A percentile compares a stretch with the other conserved stretches of the same genome.
These are phyloP conservation scores for Diddensiella transvaalensis DNA, from an alignment of 805 yeast genomes.

Conservation along the genomic window DNA sequence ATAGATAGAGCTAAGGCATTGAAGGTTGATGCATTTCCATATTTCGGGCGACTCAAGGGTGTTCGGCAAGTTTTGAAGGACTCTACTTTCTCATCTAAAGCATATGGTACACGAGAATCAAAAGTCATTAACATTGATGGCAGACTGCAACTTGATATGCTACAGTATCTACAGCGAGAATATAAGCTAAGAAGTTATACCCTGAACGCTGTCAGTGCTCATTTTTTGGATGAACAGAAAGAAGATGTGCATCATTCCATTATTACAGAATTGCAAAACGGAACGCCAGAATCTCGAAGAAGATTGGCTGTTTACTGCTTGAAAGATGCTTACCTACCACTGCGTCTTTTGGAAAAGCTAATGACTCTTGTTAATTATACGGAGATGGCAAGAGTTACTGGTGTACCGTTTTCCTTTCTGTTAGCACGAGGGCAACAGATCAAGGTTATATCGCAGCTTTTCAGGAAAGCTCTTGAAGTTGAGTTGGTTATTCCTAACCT, in stretches of 20 bases:
- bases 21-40: slow-evolving; percentile 67
- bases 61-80: slow-evolving; percentile 77
- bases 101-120: slow-evolving; percentile 93
- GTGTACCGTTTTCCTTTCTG: slow-evolving; percentile 91
- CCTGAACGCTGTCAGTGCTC: slow-evolving; percentile 90
- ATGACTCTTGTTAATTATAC: slow-evolving; percentile 97
- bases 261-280: slow-evolving; percentile 90
- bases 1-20: slow-evolving; percentile 82
- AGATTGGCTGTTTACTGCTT: slow-evolving; percentile 95
- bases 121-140: slow-evolving; percentile 93
- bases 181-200: slow-evolving; percentile 93
- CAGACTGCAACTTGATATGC: slow-evolving; percentile 86
- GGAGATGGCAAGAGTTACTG: slow-evolving; percentile 99
- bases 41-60: slow-evolving; percentile 69
- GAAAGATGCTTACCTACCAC: slow-evolving; percentile 91
- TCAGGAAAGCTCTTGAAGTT: slow-evolving; percentile 83
- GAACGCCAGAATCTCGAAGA: slow-evolving; percentile 86
- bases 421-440: slow-evolving; percentile 95
- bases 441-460: slow-evolving; percentile 92
- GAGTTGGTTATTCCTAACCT: slow-evolving; percentile 89
- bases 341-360: slow-evolving; percentile 81
- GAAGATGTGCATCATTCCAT: slow-evolving; percentile 98
- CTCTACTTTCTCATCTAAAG: slow-evolving; percentile 84
- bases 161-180: slow-evolving; percentile 92
- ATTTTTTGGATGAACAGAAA: slow-evolving; percentile 90